Evolutionary conservation across 2,329 filamentous ascomycete species (phyloP), one percentile per base, ranked within the genome.

Genomic region (Cercospora nicotianae): DNA sequence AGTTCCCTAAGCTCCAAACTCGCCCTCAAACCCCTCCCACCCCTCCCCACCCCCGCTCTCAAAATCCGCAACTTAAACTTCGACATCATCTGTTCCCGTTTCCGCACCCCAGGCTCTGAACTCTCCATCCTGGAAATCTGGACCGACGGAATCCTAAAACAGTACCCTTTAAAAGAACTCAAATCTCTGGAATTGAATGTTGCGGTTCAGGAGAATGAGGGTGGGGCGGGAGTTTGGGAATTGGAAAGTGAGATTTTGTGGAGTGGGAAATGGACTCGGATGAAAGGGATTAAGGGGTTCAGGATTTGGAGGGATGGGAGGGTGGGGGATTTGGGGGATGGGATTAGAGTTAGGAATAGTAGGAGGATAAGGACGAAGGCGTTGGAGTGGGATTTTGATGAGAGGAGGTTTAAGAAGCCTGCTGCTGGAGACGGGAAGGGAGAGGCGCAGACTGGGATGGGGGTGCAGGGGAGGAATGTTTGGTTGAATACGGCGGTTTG

Each of bases 221-320:
- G 23, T 30, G 61, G 42, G 18, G 28, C 30, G 28, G 31, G 30
- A 39, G 28, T 60, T 5, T 23, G 18, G 12, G 64, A 66, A 33
- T 64, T 63, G n/a, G 67, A 69, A 23, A 33, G 28, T 31, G 67
- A 60, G 33, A 45, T 67, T n/a, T 33, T 67, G 7, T 69, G 67
- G 67, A 64, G 59, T 59, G 67, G 61, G n/a, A 64, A 66, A 31
- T 69, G 64, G 64, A 33, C 36, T 13, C 51, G 23, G 39, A 20
- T 62, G 26, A 51, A 26, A 9, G 33, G 26, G n/a, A 33, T 67
- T 9, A 60, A 64, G n/a, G 39, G 16, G 9, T 64, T 67, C 45
- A 61, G 30, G 16, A 23, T 67, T 51, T 67, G 61, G 60, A 60
- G 30, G 28, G 55, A 67, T 45, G 61, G 45, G 28, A 61, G 26